phyloP scores from a whole-genome alignment of 257 asterid species.

The Hygrophila difformis region DNA sequence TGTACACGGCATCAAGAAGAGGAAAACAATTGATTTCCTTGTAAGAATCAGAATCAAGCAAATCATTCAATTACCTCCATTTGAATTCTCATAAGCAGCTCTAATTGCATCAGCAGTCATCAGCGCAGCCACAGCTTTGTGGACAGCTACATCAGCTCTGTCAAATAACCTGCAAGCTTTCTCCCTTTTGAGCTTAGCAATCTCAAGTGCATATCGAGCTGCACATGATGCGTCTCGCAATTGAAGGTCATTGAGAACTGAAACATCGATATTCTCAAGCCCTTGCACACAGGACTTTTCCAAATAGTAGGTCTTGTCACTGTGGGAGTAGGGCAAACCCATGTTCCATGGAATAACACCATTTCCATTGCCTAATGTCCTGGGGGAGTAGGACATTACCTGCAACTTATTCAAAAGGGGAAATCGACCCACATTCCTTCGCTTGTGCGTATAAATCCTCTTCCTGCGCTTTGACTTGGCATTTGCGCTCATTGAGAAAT shows the following conservation, averaged over 20 bases:
- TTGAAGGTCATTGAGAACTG: constrained; percentile 40
- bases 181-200: constrained; percentile 64
- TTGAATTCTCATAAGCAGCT: constrained; percentile 27
- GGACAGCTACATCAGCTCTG: constrained; percentile 55
- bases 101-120: constrained; percentile 65
- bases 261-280: constrained; percentile 22
- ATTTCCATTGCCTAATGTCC: constrained; percentile 27
- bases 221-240: constrained; percentile 49
- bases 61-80: constrained; percentile 24
- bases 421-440: constrained; percentile 31
- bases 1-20: too few species aligned
- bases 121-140: constrained; percentile 57
- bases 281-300: constrained; percentile 26
- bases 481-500: constrained; percentile 25
- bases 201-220: constrained; percentile 40
- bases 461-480: constrained; percentile 40
- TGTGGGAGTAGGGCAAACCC: constrained; percentile 36
- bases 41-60: constrained; percentile 9
- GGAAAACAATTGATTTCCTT: background rate
- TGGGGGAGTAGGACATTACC: constrained; percentile 21
- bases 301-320: constrained; percentile 20
- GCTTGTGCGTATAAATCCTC: constrained; percentile 30
- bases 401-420: constrained; percentile 25
- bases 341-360: constrained; percentile 31
- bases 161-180: constrained; percentile 39